Conservation (phyloP, 2,329 filamentous ascomycete genomes). For the Zasmidium angulare region DNA sequence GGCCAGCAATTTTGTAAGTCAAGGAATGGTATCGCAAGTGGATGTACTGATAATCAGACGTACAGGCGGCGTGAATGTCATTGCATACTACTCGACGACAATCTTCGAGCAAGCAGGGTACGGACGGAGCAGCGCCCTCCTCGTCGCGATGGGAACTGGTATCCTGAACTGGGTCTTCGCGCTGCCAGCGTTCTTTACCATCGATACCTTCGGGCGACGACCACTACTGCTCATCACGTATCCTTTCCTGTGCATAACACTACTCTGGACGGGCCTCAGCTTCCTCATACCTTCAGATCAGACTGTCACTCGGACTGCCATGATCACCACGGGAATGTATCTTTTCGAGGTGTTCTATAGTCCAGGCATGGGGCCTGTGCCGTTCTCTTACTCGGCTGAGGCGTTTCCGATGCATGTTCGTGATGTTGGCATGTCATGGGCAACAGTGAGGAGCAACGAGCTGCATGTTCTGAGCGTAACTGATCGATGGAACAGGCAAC, state of each 20-base stretch:
- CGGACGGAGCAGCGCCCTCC: constrained; percentile 47
- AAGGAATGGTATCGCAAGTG: not conserved
- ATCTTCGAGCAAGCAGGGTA: constrained; percentile 38
- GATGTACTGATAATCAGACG: not conserved
- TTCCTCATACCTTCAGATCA: not conserved
- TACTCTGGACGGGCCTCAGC: constrained; percentile 1
- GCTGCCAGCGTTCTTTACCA: constrained; percentile 24
- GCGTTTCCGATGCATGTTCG: constrained; percentile 34
- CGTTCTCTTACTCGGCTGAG: constrained; percentile 36
- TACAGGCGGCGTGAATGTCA: constrained; percentile 20
- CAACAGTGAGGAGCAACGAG: constrained; percentile 24
- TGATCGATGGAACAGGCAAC: constrained; percentile 36
- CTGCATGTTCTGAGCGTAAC: too few species aligned
- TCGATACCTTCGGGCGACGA: constrained; percentile 53
- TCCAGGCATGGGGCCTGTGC: constrained; percentile 31
- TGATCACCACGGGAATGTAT: constrained; percentile 1
- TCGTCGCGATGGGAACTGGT: constrained; percentile 60
- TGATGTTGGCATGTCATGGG: constrained; percentile 32
- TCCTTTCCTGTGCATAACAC: constrained; percentile 28
- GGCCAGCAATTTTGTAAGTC: constrained; percentile 16
- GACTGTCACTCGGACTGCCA: not conserved
- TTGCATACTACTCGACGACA: constrained; percentile 38
- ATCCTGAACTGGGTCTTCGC: constrained; percentile 60
- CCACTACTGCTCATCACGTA: constrained; percentile 51
- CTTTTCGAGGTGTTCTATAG: constrained; percentile 29